Percentiles rank a stretch among this genome's conserved stretches.
phyloP scores from a whole-genome alignment of 2,329 filamentous ascomycete species.

The Aspergillus thermomutatus region DNA sequence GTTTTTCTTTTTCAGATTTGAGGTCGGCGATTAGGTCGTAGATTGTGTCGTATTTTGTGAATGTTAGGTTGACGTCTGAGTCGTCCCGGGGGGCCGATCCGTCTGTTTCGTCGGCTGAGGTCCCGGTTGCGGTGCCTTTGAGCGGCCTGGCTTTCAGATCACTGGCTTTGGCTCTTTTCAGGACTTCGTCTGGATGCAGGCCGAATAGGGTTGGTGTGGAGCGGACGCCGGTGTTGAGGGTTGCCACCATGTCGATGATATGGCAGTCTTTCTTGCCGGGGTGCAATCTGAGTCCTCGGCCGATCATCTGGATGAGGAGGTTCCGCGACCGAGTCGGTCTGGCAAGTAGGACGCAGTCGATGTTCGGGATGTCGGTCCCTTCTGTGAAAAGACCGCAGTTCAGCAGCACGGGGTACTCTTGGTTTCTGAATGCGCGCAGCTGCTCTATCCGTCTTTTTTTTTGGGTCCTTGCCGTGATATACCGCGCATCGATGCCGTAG shows the following conservation, averaged over 20 bases:
- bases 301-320: slow-evolving; percentile 95
- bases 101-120: slow-evolving; percentile 40
- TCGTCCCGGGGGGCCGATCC: slow-evolving; percentile 4
- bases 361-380: slow-evolving; percentile 95
- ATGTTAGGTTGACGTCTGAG: slow-evolving; percentile 57
- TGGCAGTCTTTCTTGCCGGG: slow-evolving; percentile 84
- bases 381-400: slow-evolving; percentile 98
- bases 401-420: slow-evolving; percentile 79
- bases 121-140: background rate
- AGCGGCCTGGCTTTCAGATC: slow-evolving; percentile 52
- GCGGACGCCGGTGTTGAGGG: slow-evolving; percentile 76
- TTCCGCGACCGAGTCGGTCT: slow-evolving; percentile 91
- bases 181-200: slow-evolving; percentile 75
- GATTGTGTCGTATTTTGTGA: slow-evolving; percentile 90
- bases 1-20: slow-evolving; percentile 70
- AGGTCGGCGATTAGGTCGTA: slow-evolving; percentile 84
- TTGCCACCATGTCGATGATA: slow-evolving; percentile 93
- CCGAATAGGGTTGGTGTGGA: slow-evolving; percentile 92
- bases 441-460: slow-evolving; percentile 64
- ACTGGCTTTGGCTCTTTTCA: slow-evolving; percentile 63
- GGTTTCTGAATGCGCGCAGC: slow-evolving; percentile 70
- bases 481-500: slow-evolving; percentile 76
- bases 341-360: slow-evolving; percentile 87
- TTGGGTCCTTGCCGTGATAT: slow-evolving; percentile 78
- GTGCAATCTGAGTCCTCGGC: slow-evolving; percentile 81